Conservation (phyloP, 148 eudicot species). For the Polygonum maritimum region DNA sequence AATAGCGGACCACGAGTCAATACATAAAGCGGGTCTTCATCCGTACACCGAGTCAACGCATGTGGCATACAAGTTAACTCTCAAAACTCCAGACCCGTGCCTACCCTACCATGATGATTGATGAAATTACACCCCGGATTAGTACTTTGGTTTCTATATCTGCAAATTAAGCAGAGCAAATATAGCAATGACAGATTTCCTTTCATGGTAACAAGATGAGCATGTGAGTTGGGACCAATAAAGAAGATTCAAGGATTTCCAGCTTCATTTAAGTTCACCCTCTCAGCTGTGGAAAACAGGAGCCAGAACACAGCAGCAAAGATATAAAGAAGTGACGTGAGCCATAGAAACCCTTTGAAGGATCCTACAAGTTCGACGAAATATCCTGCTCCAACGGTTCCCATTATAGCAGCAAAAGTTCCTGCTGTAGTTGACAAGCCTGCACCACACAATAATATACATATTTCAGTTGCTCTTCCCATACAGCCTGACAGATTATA, state of each 20-base stretch:
- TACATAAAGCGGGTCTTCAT: background rate
- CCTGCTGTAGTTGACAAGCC: conserved; percentile 87
- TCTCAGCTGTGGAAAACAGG: conserved; percentile 70
- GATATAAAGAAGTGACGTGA: conserved; percentile 61
- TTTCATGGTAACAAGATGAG: background rate
- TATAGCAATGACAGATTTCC: background rate
- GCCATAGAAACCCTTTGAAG: conserved; percentile 70
- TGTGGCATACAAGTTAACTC: background rate
- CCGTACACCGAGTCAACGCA: background rate
- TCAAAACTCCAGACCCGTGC: background rate
- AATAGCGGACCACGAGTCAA: background rate
- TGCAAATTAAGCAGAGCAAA: background rate
- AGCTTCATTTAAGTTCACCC: conserved; percentile 54
- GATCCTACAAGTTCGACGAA: conserved; percentile 76
- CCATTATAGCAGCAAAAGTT: conserved; percentile 70
- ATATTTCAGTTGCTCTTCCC: background rate
- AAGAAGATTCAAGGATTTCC: background rate
- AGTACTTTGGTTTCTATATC: no score
- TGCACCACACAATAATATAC: conserved; percentile 14
- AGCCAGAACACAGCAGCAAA: conserved; percentile 62
- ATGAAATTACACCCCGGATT: background rate
- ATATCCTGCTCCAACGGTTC: conserved; percentile 87
- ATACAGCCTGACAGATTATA: background rate
- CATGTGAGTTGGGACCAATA: background rate
- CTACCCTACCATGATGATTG: background rate